Evolutionary conservation across 2,329 filamentous ascomycete species (phyloP).

Genomic region (Epicoccum sorghinum): DNA sequence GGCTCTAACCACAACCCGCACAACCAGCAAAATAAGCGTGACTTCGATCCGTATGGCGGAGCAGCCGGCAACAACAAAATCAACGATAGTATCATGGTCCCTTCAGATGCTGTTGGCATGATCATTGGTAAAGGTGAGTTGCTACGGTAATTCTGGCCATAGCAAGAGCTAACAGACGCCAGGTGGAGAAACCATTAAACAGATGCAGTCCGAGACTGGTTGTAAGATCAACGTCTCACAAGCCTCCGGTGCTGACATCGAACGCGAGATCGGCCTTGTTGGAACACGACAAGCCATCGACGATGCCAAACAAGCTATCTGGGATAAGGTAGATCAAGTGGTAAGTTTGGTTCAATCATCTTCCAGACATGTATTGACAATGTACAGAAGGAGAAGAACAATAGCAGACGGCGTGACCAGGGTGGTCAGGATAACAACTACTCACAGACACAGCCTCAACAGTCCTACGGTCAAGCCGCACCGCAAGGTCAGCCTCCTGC

Average conservation of each 20-base stretch:
- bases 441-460: conserved; percentile 54
- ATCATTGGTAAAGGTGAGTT: conserved; percentile 81
- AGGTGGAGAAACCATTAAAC: conserved; percentile 89
- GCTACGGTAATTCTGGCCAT: neutral
- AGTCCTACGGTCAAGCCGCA: conserved; percentile 45
- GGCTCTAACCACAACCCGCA: conserved; percentile 29
- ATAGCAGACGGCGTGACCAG: conserved; percentile 49
- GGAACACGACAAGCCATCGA: conserved; percentile 78
- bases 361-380: conserved; percentile 20
- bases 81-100: conserved; percentile 83
- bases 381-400: conserved; percentile 55
- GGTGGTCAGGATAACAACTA: conserved; percentile 51
- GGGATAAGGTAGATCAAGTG: conserved; percentile 90
- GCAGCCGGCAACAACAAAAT: conserved; percentile 64
- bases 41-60: conserved; percentile 39
- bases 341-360: conserved; percentile 58
- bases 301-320: conserved; percentile 81
- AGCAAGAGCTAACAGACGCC: conserved; percentile 22
- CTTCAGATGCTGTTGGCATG: conserved; percentile 92
- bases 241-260: conserved; percentile 76
- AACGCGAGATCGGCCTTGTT: conserved; percentile 86
- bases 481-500: conserved; percentile 35
- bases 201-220: conserved; percentile 85
- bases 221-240: conserved; percentile 96
- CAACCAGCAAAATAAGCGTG: conserved; percentile 34